A percentile compares a stretch with the other conserved stretches of the same genome.
These are phyloP conservation scores for Singerocomus rubriflavus DNA, from an alignment of 1,284 basidiomycete genomes.

Conservation along the genomic window DNA sequence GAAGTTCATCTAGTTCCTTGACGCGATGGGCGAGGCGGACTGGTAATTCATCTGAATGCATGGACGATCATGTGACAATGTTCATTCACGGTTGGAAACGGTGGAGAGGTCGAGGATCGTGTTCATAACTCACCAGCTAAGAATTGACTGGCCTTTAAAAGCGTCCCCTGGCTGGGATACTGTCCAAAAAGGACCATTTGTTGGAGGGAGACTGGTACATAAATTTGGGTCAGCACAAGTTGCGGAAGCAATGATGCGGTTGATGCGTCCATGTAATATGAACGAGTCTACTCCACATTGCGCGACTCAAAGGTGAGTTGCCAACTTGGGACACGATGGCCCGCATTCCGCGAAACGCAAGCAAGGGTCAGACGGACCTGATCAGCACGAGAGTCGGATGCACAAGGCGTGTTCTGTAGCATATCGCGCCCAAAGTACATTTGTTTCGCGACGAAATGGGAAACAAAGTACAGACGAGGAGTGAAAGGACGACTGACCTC, in stretches of 20 bases:
- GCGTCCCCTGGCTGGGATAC: slow-evolving; percentile 33
- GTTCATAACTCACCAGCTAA: slow-evolving; percentile 18
- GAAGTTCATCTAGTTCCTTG: slow-evolving; percentile 94
- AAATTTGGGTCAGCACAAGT: slow-evolving; percentile 8
- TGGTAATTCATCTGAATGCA: slow-evolving; percentile 59
- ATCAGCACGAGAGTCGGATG: neutral
- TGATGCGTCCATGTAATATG: neutral
- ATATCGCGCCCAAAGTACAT: neutral
- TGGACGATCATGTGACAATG: slow-evolving; percentile 45
- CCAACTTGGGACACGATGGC: neutral
- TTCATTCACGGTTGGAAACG: neutral
- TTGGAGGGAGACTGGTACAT: slow-evolving; percentile 27
- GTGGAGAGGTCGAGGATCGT: neutral
- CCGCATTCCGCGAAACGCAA: neutral
- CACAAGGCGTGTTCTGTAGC: neutral
- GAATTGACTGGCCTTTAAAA: slow-evolving; percentile 32
- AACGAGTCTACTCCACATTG: neutral
- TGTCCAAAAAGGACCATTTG: slow-evolving; percentile 36
- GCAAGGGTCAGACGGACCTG: neutral
- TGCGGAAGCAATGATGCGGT: neutral
- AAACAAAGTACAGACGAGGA: slow-evolving; percentile 28
- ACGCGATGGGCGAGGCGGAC: slow-evolving; percentile 95
- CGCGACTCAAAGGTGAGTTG: neutral
- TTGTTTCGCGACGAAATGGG: neutral
- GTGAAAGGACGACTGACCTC: slow-evolving; percentile 66